Evolutionary conservation across 1,139 yeast species (phyloP), one percentile per base, ranked within the genome.

Genomic region (Wickerhamomyces sp.): DNA sequence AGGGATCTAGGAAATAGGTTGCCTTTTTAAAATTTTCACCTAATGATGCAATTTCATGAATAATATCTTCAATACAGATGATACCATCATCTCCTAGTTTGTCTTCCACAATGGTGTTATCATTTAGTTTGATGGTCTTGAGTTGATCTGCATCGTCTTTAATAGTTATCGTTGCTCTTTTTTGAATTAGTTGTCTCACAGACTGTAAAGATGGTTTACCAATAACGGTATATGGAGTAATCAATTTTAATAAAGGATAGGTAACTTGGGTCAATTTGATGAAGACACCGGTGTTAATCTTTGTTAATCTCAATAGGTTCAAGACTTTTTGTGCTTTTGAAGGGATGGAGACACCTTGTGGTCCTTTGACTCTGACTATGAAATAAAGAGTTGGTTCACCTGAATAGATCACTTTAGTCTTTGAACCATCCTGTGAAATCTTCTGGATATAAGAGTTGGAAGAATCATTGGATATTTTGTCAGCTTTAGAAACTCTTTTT

Each of bases 51-150:
- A 84, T 69, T 61, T 84, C 92, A 56, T 81, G 87, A 41, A 84
- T 75, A 43, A 84, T 69, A 61, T 84, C 95, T 64, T 84, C 94
- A 31, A 81, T 74, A 75, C 95, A 84, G 49, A 84, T 78, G 47
- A 81, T 68, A 15, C 92, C 92, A 42, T 69, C 64, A 28, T 78
- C 78, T 25, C 86, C 90, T 46, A 84, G 70, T 56, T 70, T 67
- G 53, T 83, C 89, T 64, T 84, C 95, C 36, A 84, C 82, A 33
- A 78, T 64, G 52, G 77, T 81, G 65, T 84, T 84, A 61, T 81
- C 87, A 58, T 83, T 85, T 52, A 84, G 65, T 47, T 77, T 72
- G 33, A 74, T 58, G 36, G 63, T 61, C 33, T 64, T 60, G 7
- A 59, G 59, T 36, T 64, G 63, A 14, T 63, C 64, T 24, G 63